These are phyloP conservation scores for Diaporthe ilicicola DNA, from an alignment of 2,329 filamentous ascomycete species.

Conservation along the genomic window DNA sequence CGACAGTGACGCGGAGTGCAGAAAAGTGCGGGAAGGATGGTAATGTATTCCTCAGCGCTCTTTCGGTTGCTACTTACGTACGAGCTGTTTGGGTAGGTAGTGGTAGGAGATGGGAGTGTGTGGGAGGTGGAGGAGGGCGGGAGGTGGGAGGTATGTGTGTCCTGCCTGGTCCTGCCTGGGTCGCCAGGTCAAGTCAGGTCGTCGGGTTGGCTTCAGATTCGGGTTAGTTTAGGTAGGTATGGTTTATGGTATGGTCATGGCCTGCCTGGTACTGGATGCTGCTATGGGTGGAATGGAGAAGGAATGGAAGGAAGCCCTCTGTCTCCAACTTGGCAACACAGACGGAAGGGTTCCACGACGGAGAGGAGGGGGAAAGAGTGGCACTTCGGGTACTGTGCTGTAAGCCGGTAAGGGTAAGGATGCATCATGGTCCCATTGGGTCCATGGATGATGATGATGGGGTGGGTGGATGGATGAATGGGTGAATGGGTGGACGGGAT, in stretches of 20 bases:
- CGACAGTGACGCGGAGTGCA: slow-evolving; percentile 9
- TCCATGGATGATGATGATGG: slow-evolving; percentile 13
- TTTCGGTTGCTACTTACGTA: neutral
- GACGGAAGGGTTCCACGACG: slow-evolving; percentile 17
- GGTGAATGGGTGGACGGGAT: slow-evolving; percentile 11
- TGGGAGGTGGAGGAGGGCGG: neutral
- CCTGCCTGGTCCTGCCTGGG: neutral
- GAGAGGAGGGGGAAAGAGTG: neutral
- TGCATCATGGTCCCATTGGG: slow-evolving; percentile 13
- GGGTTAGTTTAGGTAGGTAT: slow-evolving; percentile 12
- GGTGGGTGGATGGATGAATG: slow-evolving; percentile 12
- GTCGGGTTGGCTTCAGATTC: slow-evolving; percentile 7
- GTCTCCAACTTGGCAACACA: slow-evolving; percentile 12
- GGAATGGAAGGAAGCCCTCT: slow-evolving; percentile 19
- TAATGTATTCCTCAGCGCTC: slow-evolving; percentile 17
- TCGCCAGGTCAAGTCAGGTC: slow-evolving; percentile 14
- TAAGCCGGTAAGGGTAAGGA: slow-evolving; percentile 20
- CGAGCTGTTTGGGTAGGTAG: neutral
- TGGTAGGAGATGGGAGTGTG: neutral
- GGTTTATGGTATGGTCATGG: slow-evolving; percentile 1
- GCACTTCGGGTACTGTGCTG: slow-evolving; percentile 8
- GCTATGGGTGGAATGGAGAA: slow-evolving; percentile 13
- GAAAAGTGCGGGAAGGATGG: slow-evolving; percentile 15
- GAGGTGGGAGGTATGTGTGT: neutral
- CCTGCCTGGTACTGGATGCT: neutral